Evolutionary conservation across 2,329 filamentous ascomycete genomes (phyloP), one percentile per base, ranked within the genome.

Genomic region (Fusarium duplospermum): DNA sequence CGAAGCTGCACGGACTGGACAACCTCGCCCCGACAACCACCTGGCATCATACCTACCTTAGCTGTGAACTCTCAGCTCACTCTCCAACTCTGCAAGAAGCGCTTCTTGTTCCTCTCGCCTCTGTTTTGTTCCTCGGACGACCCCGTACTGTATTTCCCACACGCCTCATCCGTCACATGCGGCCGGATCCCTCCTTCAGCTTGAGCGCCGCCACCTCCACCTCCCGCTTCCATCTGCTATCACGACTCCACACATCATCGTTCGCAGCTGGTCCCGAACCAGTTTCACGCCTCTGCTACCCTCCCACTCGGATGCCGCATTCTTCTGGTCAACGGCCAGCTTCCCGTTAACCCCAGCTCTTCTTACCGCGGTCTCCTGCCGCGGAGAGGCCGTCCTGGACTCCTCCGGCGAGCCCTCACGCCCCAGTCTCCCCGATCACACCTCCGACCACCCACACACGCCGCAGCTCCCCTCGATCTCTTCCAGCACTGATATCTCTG

Each of bases 371-470:
- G 83, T 81, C 69, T 74, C 71, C 71, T 76, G 75, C 83, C 83
- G 83, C 83, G 82, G 79, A 82, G 77, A 81, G 80, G 80, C 78
- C 83, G 83, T 82, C 77, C 82, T 85, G 83, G 83, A 85, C 79
- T 77, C 80, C 76, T 80, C 78, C 75, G 75, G 78, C 76, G 71
- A 81, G 74, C 79, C 76, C 76, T 81, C 79, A 76, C 78, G 73
- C 76, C 76, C 78, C 79, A 75, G 76, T 69, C 79, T 72, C 74
- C 77, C 79, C 80, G 76, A 78, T 66, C 72, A 78, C 77, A 75
- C 88, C 86, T 85, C 92, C 90, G 92, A 91, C 91, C 84, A 88
- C 87, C 89, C 89, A 87, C 83, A 88, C 85, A 87, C 85, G 82
- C 87, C 89, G 87, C 88, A 84, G 76, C 82, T 84, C 83, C 83